Evolutionary conservation across 106 monocot species (phyloP).

Genomic region (Allium sativum): DNA sequence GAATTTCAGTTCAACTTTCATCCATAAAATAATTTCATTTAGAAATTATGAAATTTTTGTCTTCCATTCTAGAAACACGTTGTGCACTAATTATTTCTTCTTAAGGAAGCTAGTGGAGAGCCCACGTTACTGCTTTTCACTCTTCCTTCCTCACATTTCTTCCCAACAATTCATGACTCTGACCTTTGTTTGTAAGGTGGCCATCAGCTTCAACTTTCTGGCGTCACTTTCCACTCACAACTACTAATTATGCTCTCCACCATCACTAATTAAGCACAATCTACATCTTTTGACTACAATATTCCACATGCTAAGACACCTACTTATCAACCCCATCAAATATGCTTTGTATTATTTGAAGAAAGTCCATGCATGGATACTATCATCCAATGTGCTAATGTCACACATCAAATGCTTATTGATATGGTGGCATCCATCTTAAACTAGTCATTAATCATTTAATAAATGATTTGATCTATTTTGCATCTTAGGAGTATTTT

Average conservation of each 20-base stretch:
- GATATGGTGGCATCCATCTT: too few relatives aligned
- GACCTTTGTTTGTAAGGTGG: too few relatives aligned
- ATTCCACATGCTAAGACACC: background rate
- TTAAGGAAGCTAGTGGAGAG: conserved; percentile 5
- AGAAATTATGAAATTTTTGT: background rate
- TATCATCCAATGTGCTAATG: too few relatives aligned
- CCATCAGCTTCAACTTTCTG: too few relatives aligned
- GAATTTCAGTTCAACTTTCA: background rate
- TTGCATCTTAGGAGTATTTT: too few relatives aligned
- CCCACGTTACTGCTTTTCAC: background rate
- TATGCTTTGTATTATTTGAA: background rate
- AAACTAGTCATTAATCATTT: too few relatives aligned
- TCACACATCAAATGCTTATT: too few relatives aligned
- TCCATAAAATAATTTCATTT: too few relatives aligned
- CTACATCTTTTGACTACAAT: background rate
- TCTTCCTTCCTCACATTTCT: background rate
- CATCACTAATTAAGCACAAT: conserved; percentile 1
- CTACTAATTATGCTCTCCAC: background rate
- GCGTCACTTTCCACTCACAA: conserved; percentile 2
- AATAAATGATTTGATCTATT: too few relatives aligned
- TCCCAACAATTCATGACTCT: background rate
- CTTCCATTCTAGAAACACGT: background rate
- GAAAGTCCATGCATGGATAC: background rate
- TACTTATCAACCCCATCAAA: background rate
- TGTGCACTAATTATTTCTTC: background rate